Evolutionary conservation across 805 yeast genomes (phyloP).

Genomic region (Kurtzmaniella fragi): DNA sequence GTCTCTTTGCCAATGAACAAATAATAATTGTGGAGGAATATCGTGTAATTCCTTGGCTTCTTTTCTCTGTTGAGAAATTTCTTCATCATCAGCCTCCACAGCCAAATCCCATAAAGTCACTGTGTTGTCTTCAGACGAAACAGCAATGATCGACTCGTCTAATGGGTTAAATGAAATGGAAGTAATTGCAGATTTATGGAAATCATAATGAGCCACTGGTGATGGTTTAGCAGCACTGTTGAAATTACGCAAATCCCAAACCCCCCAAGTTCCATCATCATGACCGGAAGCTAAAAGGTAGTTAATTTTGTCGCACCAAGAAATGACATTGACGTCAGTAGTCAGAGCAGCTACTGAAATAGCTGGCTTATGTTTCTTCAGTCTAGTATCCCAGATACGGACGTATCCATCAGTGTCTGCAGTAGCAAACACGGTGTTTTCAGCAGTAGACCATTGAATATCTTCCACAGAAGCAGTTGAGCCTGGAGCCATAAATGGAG

Average conservation of each 20-base stretch:
- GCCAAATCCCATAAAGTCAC: conserved; percentile 97
- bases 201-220: conserved; percentile 92
- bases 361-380: conserved; percentile 88
- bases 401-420: conserved; percentile 89
- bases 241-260: conserved; percentile 93
- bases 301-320: conserved; percentile 87
- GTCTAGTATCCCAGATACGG: conserved; percentile 95
- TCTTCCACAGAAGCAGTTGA: conserved; percentile 84
- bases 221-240: conserved; percentile 48
- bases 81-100: conserved; percentile 98
- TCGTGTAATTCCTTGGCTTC: conserved; percentile 77
- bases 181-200: conserved; percentile 92
- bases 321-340: conserved; percentile 88
- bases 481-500: conserved; percentile 56
- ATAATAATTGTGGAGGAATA: conserved; percentile 91
- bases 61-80: conserved; percentile 76
- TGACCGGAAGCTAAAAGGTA: conserved; percentile 93
- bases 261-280: conserved; percentile 96
- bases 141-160: conserved; percentile 94
- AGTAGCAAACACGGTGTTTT: conserved; percentile 90
- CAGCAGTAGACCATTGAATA: conserved; percentile 92
- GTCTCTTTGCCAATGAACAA: conserved; percentile 97
- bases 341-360: conserved; percentile 74
- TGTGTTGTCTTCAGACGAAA: conserved; percentile 93
- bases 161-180: conserved; percentile 91